Conservation (phyloP, 2,329 filamentous ascomycete genomes). For the Xylaria sp. region DNA sequence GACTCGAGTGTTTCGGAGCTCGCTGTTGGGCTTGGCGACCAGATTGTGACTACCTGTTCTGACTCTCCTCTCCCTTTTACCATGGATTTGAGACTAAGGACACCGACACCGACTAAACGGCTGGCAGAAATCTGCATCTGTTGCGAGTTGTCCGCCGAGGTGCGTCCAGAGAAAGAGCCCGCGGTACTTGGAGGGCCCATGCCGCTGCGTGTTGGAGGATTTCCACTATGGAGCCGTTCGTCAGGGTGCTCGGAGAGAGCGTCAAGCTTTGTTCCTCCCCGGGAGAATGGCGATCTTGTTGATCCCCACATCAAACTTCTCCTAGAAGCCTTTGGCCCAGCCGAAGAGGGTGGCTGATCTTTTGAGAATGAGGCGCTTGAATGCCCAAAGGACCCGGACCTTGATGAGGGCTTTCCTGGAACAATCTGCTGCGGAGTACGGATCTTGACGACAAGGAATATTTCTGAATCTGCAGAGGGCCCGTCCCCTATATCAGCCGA, state of each 20-base stretch:
- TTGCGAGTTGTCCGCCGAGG: slow-evolving; percentile 44
- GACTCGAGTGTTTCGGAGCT: slow-evolving; percentile 62
- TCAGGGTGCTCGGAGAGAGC: slow-evolving; percentile 60
- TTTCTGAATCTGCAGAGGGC: slow-evolving; percentile 67
- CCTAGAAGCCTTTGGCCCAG: slow-evolving; percentile 60
- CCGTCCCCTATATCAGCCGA: slow-evolving; percentile 72
- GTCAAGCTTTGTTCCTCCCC: slow-evolving; percentile 60
- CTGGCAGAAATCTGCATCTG: slow-evolving; percentile 59
- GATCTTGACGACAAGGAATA: slow-evolving; percentile 86
- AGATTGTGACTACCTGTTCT: slow-evolving; percentile 79
- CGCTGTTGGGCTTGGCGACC: slow-evolving; percentile 66
- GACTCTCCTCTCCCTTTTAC: slow-evolving; percentile 74
- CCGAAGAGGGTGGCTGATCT: slow-evolving; percentile 57
- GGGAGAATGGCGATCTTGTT: slow-evolving; percentile 59
- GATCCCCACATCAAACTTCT: slow-evolving; percentile 73
- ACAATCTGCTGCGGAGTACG: slow-evolving; percentile 62
- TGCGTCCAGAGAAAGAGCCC: slow-evolving; percentile 52
- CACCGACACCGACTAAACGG: slow-evolving; percentile 76
- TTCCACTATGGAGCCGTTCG: slow-evolving; percentile 44
- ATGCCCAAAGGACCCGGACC: slow-evolving; percentile 55
- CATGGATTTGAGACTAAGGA: slow-evolving; percentile 75
- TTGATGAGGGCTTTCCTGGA: slow-evolving; percentile 54
- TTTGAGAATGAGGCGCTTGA: slow-evolving; percentile 46
- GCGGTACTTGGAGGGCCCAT: slow-evolving; percentile 59
- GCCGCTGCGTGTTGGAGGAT: slow-evolving; percentile 52